Conservation (phyloP, 768 basidiomycete species). For the Obba rivulosa region DNA sequence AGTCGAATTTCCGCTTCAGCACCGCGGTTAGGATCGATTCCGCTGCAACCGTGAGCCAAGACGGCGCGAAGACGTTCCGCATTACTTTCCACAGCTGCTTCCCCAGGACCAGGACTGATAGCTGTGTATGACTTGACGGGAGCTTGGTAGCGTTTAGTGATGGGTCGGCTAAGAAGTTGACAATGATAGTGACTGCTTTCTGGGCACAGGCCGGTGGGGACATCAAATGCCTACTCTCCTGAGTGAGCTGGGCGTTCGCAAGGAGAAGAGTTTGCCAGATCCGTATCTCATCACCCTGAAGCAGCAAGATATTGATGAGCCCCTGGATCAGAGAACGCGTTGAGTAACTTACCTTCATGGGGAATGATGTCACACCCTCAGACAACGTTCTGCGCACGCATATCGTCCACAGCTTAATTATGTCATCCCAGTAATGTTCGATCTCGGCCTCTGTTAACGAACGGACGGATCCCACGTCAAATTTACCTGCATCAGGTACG, state of each 20-base stretch:
- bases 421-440: constrained; percentile 29
- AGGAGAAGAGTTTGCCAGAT: constrained; percentile 58
- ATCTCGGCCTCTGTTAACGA: constrained; percentile 36
- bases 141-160: background rate
- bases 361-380: background rate
- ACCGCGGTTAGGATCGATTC: constrained; percentile 41
- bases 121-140: background rate
- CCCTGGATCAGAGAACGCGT: background rate
- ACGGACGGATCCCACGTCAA: constrained; percentile 23
- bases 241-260: constrained; percentile 38
- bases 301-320: constrained; percentile 3
- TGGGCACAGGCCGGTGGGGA: constrained; percentile 29
- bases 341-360: constrained; percentile 3
- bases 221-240: constrained; percentile 32
- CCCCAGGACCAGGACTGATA: constrained; percentile 29
- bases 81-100: constrained; percentile 46
- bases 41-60: constrained; percentile 39
- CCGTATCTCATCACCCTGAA: constrained; percentile 35
- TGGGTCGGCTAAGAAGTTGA: background rate
- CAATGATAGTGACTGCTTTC: constrained; percentile 30
- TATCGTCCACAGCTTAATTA: constrained; percentile 29
- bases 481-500: constrained; percentile 22
- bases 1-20: constrained; percentile 36
- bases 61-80: constrained; percentile 39
- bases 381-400: constrained; percentile 7